phyloP scores from a whole-genome alignment of 768 basidiomycete species.

The Xerocomellus dryophilus region DNA sequence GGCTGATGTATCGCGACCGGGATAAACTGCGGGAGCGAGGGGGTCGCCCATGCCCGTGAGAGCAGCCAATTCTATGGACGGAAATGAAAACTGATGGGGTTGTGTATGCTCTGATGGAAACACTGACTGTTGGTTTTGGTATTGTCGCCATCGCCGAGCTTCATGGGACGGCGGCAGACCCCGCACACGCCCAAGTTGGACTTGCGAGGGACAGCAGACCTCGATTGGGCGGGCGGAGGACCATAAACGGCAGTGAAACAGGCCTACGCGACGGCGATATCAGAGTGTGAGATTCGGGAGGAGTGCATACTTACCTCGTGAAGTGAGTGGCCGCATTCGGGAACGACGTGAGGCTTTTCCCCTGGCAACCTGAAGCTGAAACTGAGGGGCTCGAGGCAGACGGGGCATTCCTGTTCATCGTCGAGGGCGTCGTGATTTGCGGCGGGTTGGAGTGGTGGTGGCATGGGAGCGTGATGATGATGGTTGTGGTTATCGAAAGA shows the following conservation, averaged over 20 bases:
- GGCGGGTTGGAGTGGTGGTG: conserved; percentile 70
- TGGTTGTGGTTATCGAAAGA: conserved; percentile 37
- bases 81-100: conserved; percentile 5
- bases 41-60: conserved; percentile 85
- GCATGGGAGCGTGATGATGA: conserved; percentile 61
- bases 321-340: conserved; percentile 96
- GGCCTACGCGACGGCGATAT: conserved; percentile 49
- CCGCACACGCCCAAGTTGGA: conserved; percentile 93
- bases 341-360: conserved; percentile 96
- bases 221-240: conserved; percentile 62
- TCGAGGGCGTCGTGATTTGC: conserved; percentile 59
- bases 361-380: conserved; percentile 92
- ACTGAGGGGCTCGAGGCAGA: conserved; percentile 92
- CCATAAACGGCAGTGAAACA: conserved; percentile 98
- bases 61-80: conserved; percentile 77
- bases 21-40: conserved; percentile 52
- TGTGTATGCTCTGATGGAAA: background rate
- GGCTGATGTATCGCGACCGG: conserved; percentile 57
- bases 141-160: conserved; percentile 82
- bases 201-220: conserved; percentile 57
- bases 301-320: conserved; percentile 62
- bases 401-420: conserved; percentile 90
- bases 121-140: conserved; percentile 82
- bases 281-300: background rate
- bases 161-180: conserved; percentile 96